phyloP scores from a whole-genome alignment of 148 eudicot genomes.

The Fagopyrum homotropicum region DNA sequence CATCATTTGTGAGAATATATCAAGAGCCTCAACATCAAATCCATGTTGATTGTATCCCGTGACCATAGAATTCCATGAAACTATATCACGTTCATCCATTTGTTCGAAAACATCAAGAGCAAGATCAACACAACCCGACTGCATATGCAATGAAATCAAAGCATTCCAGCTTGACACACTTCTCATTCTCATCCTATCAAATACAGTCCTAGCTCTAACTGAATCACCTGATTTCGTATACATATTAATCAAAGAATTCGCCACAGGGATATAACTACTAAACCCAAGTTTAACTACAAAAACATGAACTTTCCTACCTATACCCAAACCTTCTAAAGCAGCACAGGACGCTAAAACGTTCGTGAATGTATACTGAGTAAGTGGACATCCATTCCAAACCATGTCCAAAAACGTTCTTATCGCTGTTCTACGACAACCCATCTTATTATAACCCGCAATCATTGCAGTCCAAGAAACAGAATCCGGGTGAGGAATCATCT shows the following conservation, averaged over 20 bases:
- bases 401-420: slow-evolving; percentile 44
- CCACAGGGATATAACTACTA: slow-evolving; percentile 41
- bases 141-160: slow-evolving; percentile 56
- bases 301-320: slow-evolving; percentile 59
- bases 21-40: slow-evolving; percentile 29
- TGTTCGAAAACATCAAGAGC: slow-evolving; percentile 47
- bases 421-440: slow-evolving; percentile 37
- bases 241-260: slow-evolving; percentile 74
- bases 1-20: slow-evolving; percentile 29
- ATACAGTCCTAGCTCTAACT: slow-evolving; percentile 34
- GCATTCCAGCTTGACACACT: slow-evolving; percentile 53
- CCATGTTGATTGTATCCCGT: slow-evolving; percentile 28
- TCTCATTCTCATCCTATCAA: slow-evolving; percentile 45
- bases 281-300: slow-evolving; percentile 55
- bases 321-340: slow-evolving; percentile 24
- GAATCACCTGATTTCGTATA: slow-evolving; percentile 64
- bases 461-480: slow-evolving; percentile 44
- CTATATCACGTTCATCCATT: slow-evolving; percentile 54
- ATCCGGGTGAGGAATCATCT: slow-evolving; percentile 38
- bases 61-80: slow-evolving; percentile 40
- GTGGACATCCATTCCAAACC: slow-evolving; percentile 31
- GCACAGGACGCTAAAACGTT: slow-evolving; percentile 63
- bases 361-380: slow-evolving; percentile 54
- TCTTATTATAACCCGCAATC: slow-evolving; percentile 54
- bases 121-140: slow-evolving; percentile 34